phyloP scores from a whole-genome alignment of 1,284 basidiomycete genomes.

The Athelia psychrophila region DNA sequence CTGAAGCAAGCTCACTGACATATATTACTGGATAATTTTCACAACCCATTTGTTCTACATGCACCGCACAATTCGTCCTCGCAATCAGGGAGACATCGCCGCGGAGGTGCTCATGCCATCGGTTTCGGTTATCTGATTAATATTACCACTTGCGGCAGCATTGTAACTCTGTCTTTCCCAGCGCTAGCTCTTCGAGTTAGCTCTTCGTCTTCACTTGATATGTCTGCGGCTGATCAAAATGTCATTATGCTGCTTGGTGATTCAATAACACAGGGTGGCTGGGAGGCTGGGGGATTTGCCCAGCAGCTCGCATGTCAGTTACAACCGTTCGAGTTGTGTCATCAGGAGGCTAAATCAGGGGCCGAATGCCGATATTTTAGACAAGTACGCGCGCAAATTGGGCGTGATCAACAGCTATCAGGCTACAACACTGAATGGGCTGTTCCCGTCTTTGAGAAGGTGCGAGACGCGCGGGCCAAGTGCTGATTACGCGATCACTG shows the following conservation, averaged over 20 bases:
- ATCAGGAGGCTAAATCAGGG: too few species aligned
- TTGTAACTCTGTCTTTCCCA: too few species aligned
- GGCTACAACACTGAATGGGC: constrained; percentile 89
- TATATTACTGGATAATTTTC: too few species aligned
- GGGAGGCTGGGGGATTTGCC: constrained; percentile 58
- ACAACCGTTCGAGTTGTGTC: neutral
- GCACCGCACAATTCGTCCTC: too few species aligned
- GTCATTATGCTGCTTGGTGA: constrained; percentile 74
- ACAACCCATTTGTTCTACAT: too few species aligned
- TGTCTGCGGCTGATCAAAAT: constrained; percentile 61
- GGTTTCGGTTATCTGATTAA: too few species aligned
- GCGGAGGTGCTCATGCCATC: too few species aligned
- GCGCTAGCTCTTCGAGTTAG: too few species aligned
- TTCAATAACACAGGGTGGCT: constrained; percentile 68
- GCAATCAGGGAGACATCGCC: too few species aligned
- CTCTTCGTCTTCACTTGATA: too few species aligned
- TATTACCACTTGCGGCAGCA: too few species aligned
- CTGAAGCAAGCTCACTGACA: too few species aligned
- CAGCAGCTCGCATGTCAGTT: constrained; percentile 58
- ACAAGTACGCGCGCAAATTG: constrained; percentile 72
- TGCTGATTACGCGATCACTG: neutral
- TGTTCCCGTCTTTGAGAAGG: constrained; percentile 75
- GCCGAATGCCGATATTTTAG: constrained; percentile 32
- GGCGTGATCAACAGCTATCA: constrained; percentile 75
- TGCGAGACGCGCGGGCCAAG: constrained; percentile 22